These are phyloP conservation scores for Tulasnella sp. DNA, from an alignment of 768 basidiomycete species.

Conservation along the genomic window DNA sequence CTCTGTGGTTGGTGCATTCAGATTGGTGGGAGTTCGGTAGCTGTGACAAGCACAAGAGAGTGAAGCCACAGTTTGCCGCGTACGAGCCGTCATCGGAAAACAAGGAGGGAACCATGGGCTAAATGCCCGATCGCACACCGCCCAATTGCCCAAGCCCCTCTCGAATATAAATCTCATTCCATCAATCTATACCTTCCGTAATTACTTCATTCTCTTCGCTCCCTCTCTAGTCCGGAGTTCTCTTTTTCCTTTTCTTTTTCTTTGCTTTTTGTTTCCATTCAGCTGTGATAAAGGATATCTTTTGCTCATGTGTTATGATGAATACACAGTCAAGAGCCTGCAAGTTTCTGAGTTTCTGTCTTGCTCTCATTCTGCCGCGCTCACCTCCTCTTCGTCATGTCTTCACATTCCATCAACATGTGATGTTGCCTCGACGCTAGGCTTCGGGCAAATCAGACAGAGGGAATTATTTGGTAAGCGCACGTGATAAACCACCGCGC, in stretches of 20 bases:
- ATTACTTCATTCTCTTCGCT: not conserved
- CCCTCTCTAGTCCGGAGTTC: not conserved
- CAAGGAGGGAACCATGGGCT: conserved; percentile 4
- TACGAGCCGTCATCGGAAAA: conserved; percentile 15
- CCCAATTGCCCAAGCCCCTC: not conserved
- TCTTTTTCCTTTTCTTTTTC: no score
- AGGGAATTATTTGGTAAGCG: no score
- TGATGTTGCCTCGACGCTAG: not conserved
- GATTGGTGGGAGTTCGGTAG: conserved; percentile 9
- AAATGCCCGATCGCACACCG: not conserved
- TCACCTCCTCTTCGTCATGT: not conserved
- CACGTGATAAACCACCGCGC: no score
- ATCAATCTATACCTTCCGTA: not conserved
- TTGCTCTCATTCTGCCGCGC: not conserved
- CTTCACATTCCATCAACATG: not conserved
- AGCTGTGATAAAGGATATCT: not conserved
- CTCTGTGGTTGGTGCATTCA: not conserved
- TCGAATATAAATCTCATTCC: not conserved
- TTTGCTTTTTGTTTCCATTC: not conserved
- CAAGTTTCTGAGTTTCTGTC: not conserved
- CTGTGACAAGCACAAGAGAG: not conserved
- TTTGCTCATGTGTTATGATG: not conserved
- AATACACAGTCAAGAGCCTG: not conserved
- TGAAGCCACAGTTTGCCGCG: conserved; percentile 14
- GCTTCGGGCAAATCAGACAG: not conserved